phyloP scores from a whole-genome alignment of 1,139 yeast genomes.

The Hyphopichia buzzinii region DNA sequence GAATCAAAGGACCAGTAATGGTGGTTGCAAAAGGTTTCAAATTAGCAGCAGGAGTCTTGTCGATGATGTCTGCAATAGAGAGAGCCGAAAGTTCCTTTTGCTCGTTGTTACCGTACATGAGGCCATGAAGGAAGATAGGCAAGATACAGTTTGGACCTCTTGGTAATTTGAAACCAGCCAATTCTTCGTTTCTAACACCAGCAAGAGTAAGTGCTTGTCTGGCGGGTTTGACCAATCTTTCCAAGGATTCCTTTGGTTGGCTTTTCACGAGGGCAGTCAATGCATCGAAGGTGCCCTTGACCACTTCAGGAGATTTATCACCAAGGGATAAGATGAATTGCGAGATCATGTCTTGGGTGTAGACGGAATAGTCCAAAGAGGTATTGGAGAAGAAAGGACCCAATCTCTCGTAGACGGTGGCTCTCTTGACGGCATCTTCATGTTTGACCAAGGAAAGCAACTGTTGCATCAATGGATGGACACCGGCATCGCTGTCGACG shows the following conservation, averaged over 20 bases:
- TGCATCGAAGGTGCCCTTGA: conserved; percentile 67
- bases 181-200: conserved; percentile 61
- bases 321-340: conserved; percentile 73
- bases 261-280: conserved; percentile 64
- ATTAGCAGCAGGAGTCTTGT: conserved; percentile 77
- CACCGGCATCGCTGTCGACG: conserved; percentile 75
- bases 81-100: conserved; percentile 85
- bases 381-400: conserved; percentile 70
- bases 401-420: conserved; percentile 65
- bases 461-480: conserved; percentile 83
- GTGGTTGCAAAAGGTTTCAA: conserved; percentile 88
- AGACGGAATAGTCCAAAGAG: conserved; percentile 66
- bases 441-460: conserved; percentile 71
- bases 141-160: conserved; percentile 85
- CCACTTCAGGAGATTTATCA: conserved; percentile 64
- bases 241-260: conserved; percentile 74
- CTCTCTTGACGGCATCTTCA: conserved; percentile 68
- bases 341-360: conserved; percentile 72
- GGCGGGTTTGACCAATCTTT: conserved; percentile 74
- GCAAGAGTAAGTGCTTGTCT: conserved; percentile 68
- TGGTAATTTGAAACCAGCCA: conserved; percentile 76
- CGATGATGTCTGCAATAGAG: conserved; percentile 86
- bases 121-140: conserved; percentile 91
- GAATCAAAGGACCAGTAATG: conserved; percentile 95
- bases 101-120: conserved; percentile 87